These are phyloP conservation scores for Vitis hybrid DNA, from an alignment of 177 flowering plant genomes.

Conservation along the genomic window DNA sequence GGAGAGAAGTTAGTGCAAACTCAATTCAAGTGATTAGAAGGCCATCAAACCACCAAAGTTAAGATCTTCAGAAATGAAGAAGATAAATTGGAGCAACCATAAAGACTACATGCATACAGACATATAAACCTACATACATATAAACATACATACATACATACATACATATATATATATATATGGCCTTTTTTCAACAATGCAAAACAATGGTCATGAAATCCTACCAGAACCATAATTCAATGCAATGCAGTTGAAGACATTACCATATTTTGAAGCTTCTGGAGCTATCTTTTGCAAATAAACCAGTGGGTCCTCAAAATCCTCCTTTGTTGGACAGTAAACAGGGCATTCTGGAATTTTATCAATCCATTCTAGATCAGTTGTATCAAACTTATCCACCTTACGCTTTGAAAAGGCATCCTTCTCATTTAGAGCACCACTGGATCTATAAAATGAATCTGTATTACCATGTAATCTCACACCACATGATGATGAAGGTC, in stretches of 20 bases:
- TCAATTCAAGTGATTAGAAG: background rate
- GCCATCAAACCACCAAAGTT: too few species aligned
- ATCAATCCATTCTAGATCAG: slow-evolving; percentile 74
- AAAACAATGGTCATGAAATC: too few species aligned
- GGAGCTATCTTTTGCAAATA: slow-evolving; percentile 92
- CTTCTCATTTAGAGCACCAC: slow-evolving; percentile 35
- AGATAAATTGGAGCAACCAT: too few species aligned
- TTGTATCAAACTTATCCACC: slow-evolving; percentile 63
- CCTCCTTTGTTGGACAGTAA: slow-evolving; percentile 79
- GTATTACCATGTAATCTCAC: slow-evolving; percentile 43
- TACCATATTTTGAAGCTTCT: slow-evolving; percentile 94
- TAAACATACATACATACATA: too few species aligned
- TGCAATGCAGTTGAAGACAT: background rate
- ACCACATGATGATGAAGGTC: slow-evolving; percentile 66
- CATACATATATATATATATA: too few species aligned
- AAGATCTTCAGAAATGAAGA: too few species aligned
- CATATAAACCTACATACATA: too few species aligned
- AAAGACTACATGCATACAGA: too few species aligned
- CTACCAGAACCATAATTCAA: background rate
- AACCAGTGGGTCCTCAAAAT: slow-evolving; percentile 90
- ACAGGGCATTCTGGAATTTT: slow-evolving; percentile 89
- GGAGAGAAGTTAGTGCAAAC: background rate
- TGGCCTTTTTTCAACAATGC: too few species aligned
- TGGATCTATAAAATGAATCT: slow-evolving; percentile 30
- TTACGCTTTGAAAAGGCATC: slow-evolving; percentile 52